Base-by-base conservation (phyloP, 2,329 filamentous ascomycete species). In the Fusarium mundagurra region DNA sequence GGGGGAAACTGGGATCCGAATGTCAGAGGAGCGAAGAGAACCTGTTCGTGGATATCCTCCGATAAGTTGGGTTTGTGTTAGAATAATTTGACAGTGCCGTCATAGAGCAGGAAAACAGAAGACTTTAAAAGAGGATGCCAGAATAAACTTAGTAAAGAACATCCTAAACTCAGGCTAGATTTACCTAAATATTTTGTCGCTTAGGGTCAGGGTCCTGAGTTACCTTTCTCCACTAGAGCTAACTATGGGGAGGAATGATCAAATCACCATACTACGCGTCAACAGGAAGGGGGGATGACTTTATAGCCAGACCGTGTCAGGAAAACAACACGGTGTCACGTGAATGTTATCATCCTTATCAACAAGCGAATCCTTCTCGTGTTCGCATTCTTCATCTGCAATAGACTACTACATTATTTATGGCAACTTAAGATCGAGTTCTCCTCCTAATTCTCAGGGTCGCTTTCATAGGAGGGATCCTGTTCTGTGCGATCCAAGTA, bases 401-500 rank as follows among this genome's bases (percentile, higher is more conserved):
- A 8, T n/a, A n/a, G n/a, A n/a, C n/a, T n/a, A 20, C 16, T 24
- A 14, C 6, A 20, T n/a, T 13, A 33, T 33, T 12, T 10, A 13
- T 50, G 27, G 11, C 9, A 4, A 47, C 14, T 24, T 20, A 36
- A 31, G 27, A 7, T 22, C 12, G 5, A 29, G 4, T 11, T 11
- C 10, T 61, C n/a, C 16, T 68, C 24, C 17, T 68, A 5, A 67
- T 24, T 3, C 13, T 61, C 3, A 69, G 8, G 2, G 36, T 68
- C 6, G 66, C 48, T 2, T 68, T 69, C 64, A 31, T 69, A 1
- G 66, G 64, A 17, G 64, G 66, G 2, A 69, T 63, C 1, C 66
- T 29, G 1, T 69, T 69, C 9, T 69, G 66, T 2, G 20, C 20
- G 16, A 69, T 69, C 66, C 64, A 69, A 1, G 64, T 69, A 5